Evolutionary conservation across 1,284 basidiomycete genomes (phyloP).

Genomic region (Pyrrhoderma noxium): DNA sequence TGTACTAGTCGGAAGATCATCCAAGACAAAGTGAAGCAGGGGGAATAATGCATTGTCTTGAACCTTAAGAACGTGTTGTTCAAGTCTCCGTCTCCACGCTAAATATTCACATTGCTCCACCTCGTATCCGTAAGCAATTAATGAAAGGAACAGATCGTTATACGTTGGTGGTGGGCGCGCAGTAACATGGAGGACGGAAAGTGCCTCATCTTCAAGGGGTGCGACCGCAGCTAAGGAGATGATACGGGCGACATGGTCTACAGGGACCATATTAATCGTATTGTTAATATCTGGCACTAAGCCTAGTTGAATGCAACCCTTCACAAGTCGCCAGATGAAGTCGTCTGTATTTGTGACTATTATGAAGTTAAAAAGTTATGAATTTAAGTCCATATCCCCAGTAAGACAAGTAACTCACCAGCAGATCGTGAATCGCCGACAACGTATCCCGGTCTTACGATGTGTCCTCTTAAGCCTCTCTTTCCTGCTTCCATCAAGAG

Average conservation of each 20-base stretch:
- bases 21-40: conserved; percentile 92
- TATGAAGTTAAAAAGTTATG: no score
- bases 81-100: conserved; percentile 85
- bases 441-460: conserved; percentile 93
- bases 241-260: conserved; percentile 91
- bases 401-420: conserved; percentile 41
- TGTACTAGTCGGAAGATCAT: conserved; percentile 94
- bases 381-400: conserved; percentile 18
- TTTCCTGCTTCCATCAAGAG: conserved; percentile 86
- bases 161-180: conserved; percentile 85
- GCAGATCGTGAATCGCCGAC: conserved; percentile 88
- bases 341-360: conserved; percentile 98
- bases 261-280: conserved; percentile 96
- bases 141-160: conserved; percentile 78
- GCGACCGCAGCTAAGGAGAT: conserved; percentile 64
- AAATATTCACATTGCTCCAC: conserved; percentile 84
- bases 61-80: conserved; percentile 89
- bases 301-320: conserved; percentile 95
- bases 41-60: conserved; percentile 98
- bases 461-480: conserved; percentile 81
- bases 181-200: conserved; percentile 83
- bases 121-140: conserved; percentile 77
- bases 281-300: conserved; percentile 98
- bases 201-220: conserved; percentile 41
- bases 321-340: conserved; percentile 97